Conservation (phyloP, 352 stramenopile species). For the Globisporangium paroecandrum region DNA sequence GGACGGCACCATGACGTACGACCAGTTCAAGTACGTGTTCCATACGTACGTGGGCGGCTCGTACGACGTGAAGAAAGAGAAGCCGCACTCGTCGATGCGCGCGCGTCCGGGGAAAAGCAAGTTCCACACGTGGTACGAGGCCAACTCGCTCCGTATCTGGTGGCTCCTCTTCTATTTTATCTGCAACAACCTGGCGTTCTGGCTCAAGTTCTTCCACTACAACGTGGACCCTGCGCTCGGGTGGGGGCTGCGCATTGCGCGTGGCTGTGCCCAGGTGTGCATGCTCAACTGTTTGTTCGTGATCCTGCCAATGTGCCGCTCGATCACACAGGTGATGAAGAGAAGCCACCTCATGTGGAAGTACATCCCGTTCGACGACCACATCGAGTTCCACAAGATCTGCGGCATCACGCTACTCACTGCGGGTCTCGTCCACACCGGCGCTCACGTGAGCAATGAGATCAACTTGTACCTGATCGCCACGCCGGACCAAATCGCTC, state of each 20-base stretch:
- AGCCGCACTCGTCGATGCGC: constrained; percentile 22
- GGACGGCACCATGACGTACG: constrained; percentile 61
- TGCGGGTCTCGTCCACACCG: constrained; percentile 58
- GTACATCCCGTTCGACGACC: constrained; percentile 78
- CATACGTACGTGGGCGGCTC: constrained; percentile 59
- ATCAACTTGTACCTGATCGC: constrained; percentile 66
- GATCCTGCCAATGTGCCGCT: constrained; percentile 76
- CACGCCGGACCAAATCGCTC: constrained; percentile 52
- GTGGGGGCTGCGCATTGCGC: constrained; percentile 67
- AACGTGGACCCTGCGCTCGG: constrained; percentile 73
- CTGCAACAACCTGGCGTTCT: constrained; percentile 68
- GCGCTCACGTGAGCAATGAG: constrained; percentile 67
- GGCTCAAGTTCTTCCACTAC: constrained; percentile 68
- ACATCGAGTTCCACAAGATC: constrained; percentile 82
- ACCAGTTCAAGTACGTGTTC: constrained; percentile 73
- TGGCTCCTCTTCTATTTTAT: constrained; percentile 74
- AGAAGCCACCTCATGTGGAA: constrained; percentile 55
- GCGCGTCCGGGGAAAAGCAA: constrained; percentile 43
- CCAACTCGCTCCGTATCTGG: constrained; percentile 74
- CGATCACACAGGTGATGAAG: constrained; percentile 73
- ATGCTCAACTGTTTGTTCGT: constrained; percentile 81
- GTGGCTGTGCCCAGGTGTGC: constrained; percentile 64
- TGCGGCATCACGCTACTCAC: constrained; percentile 54
- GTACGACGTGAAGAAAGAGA: constrained; percentile 42
- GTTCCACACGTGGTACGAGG: constrained; percentile 63